A percentile compares a stretch with the other conserved stretches of the same genome.
Evolutionary conservation across 805 yeast species (phyloP).

Genomic region (Geotrichum ghanense): DNA sequence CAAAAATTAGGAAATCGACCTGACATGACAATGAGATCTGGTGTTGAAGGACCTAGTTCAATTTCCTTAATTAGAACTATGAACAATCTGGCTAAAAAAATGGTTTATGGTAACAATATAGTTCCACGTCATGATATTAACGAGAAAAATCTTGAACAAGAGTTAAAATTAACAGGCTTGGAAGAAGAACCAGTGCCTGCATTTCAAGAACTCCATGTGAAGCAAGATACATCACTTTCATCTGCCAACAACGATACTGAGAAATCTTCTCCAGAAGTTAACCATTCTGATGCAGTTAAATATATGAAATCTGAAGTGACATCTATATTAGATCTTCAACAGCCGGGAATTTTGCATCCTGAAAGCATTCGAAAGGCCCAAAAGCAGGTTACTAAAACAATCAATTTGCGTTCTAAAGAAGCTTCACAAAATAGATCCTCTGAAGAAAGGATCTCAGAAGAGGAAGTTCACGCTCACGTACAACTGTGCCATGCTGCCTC

Average conservation of each 20-base stretch:
- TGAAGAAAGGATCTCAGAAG: slow-evolving; percentile 19
- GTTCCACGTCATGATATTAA: slow-evolving; percentile 14
- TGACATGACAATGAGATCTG: slow-evolving; percentile 74
- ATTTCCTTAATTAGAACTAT: slow-evolving; percentile 71
- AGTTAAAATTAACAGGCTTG: slow-evolving; percentile 20
- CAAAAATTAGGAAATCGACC: slow-evolving; percentile 69
- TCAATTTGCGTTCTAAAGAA: slow-evolving; percentile 1
- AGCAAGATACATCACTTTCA: slow-evolving; percentile 2
- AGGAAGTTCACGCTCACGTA: slow-evolving; percentile 36
- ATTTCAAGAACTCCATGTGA: not conserved
- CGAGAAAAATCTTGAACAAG: slow-evolving; percentile 15
- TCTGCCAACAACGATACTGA: not conserved
- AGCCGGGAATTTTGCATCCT: not conserved
- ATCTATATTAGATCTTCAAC: not conserved
- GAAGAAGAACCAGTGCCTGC: slow-evolving; percentile 6
- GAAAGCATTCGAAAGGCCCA: slow-evolving; percentile 1
- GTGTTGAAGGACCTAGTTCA: slow-evolving; percentile 52
- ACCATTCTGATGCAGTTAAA: not conserved
- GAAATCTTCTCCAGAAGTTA: not conserved
- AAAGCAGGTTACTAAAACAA: not conserved
- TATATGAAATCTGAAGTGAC: not conserved
- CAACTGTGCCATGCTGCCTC: slow-evolving; percentile 60
- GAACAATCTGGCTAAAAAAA: slow-evolving; percentile 76
- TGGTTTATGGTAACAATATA: slow-evolving; percentile 40
- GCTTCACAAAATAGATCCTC: not conserved